Base-by-base conservation (phyloP, 108 stramenopile genomes). In the Craspedostauros australis region DNA sequence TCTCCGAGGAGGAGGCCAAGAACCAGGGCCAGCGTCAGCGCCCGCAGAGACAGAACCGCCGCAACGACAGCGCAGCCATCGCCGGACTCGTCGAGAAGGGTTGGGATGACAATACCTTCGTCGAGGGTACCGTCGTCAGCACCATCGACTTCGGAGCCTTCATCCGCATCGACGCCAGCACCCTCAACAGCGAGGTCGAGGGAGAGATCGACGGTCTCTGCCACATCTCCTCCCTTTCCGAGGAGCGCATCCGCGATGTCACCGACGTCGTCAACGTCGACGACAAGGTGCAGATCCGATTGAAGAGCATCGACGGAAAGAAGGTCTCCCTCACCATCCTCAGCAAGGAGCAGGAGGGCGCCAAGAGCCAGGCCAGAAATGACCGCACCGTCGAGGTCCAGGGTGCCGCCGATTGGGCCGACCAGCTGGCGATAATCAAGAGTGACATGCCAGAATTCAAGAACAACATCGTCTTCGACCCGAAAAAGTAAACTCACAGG, bases 81-180 rank as follows among this genome's bases (percentile, higher is more conserved):
- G 31, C 38, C 16, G 64, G 68, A 38, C 67, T 93, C 50, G 63
- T 54, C 14, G 85, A 83, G 48, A 84, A 84, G 55, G 86, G 87
- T 66, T 91, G 76, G 59, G 88, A 94, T 60, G 46, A 60, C 23
- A 33, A 46, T 12, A 72, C 72, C 60, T 82, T 96, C 61, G 80
- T 93, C 23, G 85, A 84, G 39, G 95, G 94, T 61, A 84, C 75
- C 41, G 94, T 96, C 34, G 86, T 87, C 16, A 83, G 84, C 18
- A 74, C 84, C 18, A 76, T 86, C 28, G 91, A 92, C 54, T 96
- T 93, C 70, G 96, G 96, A 26, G 84, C 84, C 20, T 96, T 96
- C 70, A 91, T 95, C 16, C 76, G 91, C 40, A 66, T 95, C 45
- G 88, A 94, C 63, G 72, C 84, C 23, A 66, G 70, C 12, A 57